phyloP scores from a whole-genome alignment of 2,329 filamentous ascomycete genomes.

The Fusarium subtropicale region DNA sequence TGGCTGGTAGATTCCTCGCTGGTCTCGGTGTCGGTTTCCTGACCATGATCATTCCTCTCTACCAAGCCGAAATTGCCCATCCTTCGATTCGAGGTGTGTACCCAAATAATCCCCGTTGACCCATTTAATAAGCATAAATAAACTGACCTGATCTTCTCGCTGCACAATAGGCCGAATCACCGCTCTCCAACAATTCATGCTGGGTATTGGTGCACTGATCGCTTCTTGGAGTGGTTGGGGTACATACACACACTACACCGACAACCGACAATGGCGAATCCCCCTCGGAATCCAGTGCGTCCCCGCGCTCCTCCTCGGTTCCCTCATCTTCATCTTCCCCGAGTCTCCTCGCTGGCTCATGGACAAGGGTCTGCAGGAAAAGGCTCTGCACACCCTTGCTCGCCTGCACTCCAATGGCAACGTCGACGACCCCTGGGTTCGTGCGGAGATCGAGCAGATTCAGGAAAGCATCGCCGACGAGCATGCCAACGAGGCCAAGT shows the following conservation, averaged over 20 bases:
- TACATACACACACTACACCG: constrained; percentile 49
- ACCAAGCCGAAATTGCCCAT: constrained; percentile 82
- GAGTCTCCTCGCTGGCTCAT: constrained; percentile 82
- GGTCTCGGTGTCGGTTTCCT: constrained; percentile 59
- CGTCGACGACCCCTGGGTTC: constrained; percentile 73
- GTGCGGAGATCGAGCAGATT: constrained; percentile 77
- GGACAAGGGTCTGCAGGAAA: constrained; percentile 70
- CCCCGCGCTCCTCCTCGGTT: constrained; percentile 72
- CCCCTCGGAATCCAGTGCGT: constrained; percentile 75
- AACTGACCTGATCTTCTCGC: neutral
- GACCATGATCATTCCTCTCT: constrained; percentile 62
- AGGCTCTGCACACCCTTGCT: constrained; percentile 74
- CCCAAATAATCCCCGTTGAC: too few species aligned
- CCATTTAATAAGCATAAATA: constrained; percentile 12
- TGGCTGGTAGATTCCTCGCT: constrained; percentile 75
- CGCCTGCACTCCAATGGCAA: constrained; percentile 76
- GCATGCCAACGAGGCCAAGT: constrained; percentile 55
- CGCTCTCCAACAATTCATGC: constrained; percentile 83
- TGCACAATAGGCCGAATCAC: constrained; percentile 47
- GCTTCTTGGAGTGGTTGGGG: constrained; percentile 82
- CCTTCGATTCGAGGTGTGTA: constrained; percentile 57
- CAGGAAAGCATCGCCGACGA: constrained; percentile 73
- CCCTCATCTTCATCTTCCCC: constrained; percentile 76
- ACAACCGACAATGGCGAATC: constrained; percentile 52
- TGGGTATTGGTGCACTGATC: constrained; percentile 78